Percentiles rank a stretch among this genome's conserved stretches.
Conservation (phyloP, 2,329 filamentous ascomycete species). For the Fusarium marasasianum region DNA sequence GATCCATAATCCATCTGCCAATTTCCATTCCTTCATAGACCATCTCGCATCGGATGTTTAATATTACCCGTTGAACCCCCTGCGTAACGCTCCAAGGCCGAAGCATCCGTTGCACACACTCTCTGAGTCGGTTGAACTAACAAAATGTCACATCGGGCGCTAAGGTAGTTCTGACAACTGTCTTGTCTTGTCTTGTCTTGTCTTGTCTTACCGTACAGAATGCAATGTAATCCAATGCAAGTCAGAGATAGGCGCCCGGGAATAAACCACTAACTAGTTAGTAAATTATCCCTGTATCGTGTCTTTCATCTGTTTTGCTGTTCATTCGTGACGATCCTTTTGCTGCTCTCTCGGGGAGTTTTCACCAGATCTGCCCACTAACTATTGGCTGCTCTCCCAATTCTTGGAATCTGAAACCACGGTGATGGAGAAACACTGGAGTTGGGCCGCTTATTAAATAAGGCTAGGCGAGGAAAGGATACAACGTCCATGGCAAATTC, state of each 20-base stretch:
- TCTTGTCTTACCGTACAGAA: neutral
- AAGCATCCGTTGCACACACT: conserved; percentile 3
- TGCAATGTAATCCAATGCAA: neutral
- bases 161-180: neutral
- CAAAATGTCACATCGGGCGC: neutral
- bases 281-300: neutral
- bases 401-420: conserved; percentile 15
- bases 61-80: neutral
- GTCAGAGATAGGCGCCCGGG: neutral
- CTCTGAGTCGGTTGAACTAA: neutral
- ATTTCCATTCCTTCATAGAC: neutral
- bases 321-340: neutral
- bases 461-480: conserved; percentile 19
- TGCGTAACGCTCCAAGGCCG: neutral
- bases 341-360: neutral
- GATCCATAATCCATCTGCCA: conserved; percentile 14
- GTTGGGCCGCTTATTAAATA: neutral
- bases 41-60: conserved; percentile 9
- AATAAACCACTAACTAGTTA: neutral
- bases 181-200: neutral
- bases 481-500: neutral
- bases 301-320: neutral
- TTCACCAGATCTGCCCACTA: neutral
- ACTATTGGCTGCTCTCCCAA: neutral
- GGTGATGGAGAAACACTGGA: neutral